A percentile compares a stretch with the other conserved stretches of the same genome.
phyloP scores from a whole-genome alignment of 2,329 filamentous ascomycete species.

The Fusarium stilboides region DNA sequence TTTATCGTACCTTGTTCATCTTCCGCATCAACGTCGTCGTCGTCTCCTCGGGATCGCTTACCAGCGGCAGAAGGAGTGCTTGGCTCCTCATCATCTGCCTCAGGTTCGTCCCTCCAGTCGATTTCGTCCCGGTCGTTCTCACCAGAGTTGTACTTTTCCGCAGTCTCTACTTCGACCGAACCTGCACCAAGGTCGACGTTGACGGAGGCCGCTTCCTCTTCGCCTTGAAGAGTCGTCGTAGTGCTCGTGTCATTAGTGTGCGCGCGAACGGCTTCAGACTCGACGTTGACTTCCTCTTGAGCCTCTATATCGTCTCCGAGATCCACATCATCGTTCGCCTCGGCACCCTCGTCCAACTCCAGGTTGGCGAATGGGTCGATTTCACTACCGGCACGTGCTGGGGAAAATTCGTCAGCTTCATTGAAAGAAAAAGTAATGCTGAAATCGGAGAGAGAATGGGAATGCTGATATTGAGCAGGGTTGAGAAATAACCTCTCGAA shows the following conservation, averaged over 20 bases:
- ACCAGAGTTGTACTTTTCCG: constrained; percentile 36
- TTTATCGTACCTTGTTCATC: constrained; percentile 53
- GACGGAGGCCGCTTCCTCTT: constrained; percentile 50
- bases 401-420: constrained; percentile 46
- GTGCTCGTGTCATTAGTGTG: constrained; percentile 50
- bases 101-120: constrained; percentile 52
- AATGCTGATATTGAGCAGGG: constrained; percentile 13
- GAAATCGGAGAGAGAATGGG: constrained; percentile 30
- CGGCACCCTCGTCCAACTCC: constrained; percentile 45
- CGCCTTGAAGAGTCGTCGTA: constrained; percentile 54
- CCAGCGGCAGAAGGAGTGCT: constrained; percentile 43
- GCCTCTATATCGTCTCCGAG: constrained; percentile 34
- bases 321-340: constrained; percentile 37
- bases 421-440: constrained; percentile 41
- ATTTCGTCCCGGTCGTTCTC: constrained; percentile 50
- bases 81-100: constrained; percentile 39
- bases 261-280: constrained; percentile 29
- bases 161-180: constrained; percentile 39
- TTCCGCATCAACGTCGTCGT: constrained; percentile 52
- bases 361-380: constrained; percentile 47
- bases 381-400: constrained; percentile 47
- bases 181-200: constrained; percentile 45
- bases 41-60: constrained; percentile 50
- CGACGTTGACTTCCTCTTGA: constrained; percentile 34
- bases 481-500: constrained; percentile 2